These are phyloP conservation scores for Nidularia pulvinata DNA, from an alignment of 768 basidiomycete species.

Conservation along the genomic window DNA sequence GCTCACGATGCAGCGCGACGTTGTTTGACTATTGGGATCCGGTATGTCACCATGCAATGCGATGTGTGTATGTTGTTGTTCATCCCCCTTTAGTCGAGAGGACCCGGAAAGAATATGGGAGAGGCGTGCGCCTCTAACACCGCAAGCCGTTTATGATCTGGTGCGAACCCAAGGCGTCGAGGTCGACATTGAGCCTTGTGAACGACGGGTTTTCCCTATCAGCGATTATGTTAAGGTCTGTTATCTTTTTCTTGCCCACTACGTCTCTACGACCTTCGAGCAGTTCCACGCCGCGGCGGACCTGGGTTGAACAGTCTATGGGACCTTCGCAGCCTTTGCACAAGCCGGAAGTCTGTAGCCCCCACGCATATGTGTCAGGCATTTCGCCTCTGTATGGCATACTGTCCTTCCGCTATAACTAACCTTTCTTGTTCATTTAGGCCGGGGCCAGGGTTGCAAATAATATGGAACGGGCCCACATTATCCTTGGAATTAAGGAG, in stretches of 20 bases:
- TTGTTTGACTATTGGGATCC: conserved; percentile 28
- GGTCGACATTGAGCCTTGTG: conserved; percentile 78
- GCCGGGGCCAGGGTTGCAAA: conserved; percentile 73
- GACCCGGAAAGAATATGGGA: conserved; percentile 87
- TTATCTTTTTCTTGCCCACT: conserved; percentile 1
- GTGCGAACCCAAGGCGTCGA: conserved; percentile 52
- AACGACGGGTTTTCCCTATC: conserved; percentile 69
- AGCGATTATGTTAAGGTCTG: conserved; percentile 67
- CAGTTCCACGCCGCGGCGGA: not conserved
- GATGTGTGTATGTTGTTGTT: not conserved
- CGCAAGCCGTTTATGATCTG: conserved; percentile 65
- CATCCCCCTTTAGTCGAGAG: conserved; percentile 50
- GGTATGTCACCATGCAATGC: conserved; percentile 9
- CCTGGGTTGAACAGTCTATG: not conserved
- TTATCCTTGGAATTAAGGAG: conserved; percentile 91
- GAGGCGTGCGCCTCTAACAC: conserved; percentile 81
- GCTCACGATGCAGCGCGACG: conserved; percentile 5
- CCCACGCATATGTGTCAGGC: not conserved
- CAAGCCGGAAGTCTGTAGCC: not conserved
- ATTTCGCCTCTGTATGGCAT: not conserved
- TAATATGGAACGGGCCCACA: conserved; percentile 62
- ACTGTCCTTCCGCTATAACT: not conserved
- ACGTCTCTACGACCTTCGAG: conserved; percentile 1
- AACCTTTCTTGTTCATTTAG: conserved; percentile 30
- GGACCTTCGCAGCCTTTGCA: not conserved